These are phyloP conservation scores for Asterella californica DNA, from an alignment of 225 moss, liverwort and hornwort genomes.

Conservation along the genomic window DNA sequence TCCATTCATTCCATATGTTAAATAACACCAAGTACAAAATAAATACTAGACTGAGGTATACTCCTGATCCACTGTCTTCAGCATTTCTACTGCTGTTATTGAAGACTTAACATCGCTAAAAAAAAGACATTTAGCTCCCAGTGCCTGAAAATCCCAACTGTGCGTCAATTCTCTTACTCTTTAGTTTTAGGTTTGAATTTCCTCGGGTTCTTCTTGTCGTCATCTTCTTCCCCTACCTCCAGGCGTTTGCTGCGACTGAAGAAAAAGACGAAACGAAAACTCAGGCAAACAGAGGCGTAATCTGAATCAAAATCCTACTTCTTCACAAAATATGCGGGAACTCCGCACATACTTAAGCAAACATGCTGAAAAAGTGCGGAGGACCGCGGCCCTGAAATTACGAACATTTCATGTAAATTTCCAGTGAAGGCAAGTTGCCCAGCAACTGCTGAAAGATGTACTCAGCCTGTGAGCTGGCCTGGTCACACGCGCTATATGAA, in stretches of 20 bases:
- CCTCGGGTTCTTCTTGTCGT: constrained; percentile 80
- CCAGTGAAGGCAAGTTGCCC: background rate
- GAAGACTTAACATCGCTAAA: no score
- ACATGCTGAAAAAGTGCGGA: no score
- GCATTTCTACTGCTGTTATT: background rate
- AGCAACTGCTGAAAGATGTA: background rate
- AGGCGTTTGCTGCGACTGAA: constrained; percentile 74
- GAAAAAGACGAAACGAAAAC: background rate
- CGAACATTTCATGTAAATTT: background rate
- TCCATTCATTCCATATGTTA: background rate
- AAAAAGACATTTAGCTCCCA: background rate
- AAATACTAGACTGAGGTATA: background rate
- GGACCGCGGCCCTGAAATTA: no score
- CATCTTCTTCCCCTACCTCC: constrained; percentile 78
- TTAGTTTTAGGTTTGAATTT: constrained; percentile 87
- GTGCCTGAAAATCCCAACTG: background rate
- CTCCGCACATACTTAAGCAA: no score
- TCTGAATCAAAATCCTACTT: no score
- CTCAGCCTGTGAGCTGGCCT: background rate
- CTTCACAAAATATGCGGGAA: no score
- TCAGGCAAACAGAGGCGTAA: no score
- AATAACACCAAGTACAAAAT: background rate
- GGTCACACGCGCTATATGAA: background rate
- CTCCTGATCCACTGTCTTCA: background rate
- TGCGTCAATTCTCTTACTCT: constrained; percentile 47